Evolutionary conservation across 1,139 yeast species (phyloP).

Genomic region (Blastobotrys persicus): DNA sequence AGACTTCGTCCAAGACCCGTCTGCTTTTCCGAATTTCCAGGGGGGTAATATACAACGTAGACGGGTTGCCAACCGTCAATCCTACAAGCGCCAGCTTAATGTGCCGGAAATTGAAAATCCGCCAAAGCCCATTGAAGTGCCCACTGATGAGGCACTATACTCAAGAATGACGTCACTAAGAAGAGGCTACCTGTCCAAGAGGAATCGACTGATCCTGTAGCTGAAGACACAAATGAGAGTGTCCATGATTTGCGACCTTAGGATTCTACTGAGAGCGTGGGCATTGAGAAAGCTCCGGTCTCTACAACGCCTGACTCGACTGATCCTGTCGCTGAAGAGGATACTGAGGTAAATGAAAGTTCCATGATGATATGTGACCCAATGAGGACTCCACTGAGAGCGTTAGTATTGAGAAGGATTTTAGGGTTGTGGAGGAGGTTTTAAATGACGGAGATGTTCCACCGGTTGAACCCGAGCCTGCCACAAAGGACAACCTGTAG

Average conservation of each 20-base stretch:
- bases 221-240: no score
- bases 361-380: neutral
- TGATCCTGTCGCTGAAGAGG: neutral
- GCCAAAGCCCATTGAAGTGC: neutral
- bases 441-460: neutral
- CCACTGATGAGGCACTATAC: neutral
- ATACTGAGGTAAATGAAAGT: neutral
- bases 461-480: neutral
- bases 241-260: no score
- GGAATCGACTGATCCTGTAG: neutral
- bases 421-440: neutral
- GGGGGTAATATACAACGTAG: neutral
- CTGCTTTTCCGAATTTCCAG: neutral
- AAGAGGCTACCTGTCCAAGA: neutral
- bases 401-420: neutral
- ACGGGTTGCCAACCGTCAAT: neutral
- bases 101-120: neutral
- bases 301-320: neutral
- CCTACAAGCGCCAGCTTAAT: neutral
- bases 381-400: neutral
- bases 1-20: neutral
- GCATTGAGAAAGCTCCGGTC: neutral
- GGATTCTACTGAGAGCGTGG: no score
- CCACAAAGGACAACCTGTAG: neutral
- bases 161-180: neutral